Evolutionary conservation across 1,284 basidiomycete species (phyloP), one percentile per base, ranked within the genome.

Genomic region (Tilletia caries): DNA sequence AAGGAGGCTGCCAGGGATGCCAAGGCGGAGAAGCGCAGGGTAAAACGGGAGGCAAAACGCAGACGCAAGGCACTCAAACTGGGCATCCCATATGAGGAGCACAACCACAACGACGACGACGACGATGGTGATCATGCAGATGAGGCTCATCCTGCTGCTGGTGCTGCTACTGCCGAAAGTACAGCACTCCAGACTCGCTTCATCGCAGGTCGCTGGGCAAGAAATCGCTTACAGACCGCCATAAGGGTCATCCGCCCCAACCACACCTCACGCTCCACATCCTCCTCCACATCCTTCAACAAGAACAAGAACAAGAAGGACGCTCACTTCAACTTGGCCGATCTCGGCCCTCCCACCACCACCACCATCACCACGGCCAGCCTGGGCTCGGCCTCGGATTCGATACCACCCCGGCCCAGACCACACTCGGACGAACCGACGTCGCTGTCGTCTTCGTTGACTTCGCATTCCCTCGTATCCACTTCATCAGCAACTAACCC

Each of bases 191-290:
- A 62, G 58, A 62, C 58, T 12, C 58, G 58, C 58, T 62, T 62
- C 58, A 62, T 62, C 32, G 58, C 58, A 12, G 58, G 58, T 33
- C 58, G 58, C 27, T 62, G 58, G 58, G 58, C 58, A 34, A 12
- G 58, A 15, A 62, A 62, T 29, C 27, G 58, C 3, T 23, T 62
- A 33, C 58, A 62, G 33, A 62, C 58, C 15, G 58, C 58, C 29
- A 62, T 62, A 13, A 27, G 58, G 10, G 58, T 62, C 58, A 29
- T 62, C 58, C 27, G 58, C 27, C 58, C 58, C 2, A 32, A n/a
- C n/a, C n/a, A n/a, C n/a, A n/a, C n/a, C n/a, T n/a, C 48, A 25
- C 23, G 20, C 2, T 62, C 58, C 1, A 15, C 58, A 3, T 62
- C 58, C 12, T 33, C 58, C 58, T 20, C 58, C 4, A 20, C 58